Conservation (phyloP, 805 yeast species). For the Sugiyamaella valdiviana region DNA sequence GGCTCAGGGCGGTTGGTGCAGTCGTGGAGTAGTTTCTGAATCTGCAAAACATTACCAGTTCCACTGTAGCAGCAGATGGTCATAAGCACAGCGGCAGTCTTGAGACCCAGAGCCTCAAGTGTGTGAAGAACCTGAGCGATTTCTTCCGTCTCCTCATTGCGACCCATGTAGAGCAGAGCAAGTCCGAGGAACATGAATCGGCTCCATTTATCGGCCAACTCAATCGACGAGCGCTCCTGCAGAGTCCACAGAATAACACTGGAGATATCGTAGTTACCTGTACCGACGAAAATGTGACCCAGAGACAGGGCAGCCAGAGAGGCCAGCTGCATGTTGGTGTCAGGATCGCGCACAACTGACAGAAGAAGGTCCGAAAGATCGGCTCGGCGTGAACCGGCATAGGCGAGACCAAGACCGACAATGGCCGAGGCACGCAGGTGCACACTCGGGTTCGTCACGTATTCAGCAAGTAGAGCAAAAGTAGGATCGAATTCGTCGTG, state of each 20-base stretch:
- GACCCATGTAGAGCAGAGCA: conserved; percentile 87
- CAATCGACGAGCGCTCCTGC: conserved; percentile 73
- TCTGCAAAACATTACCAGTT: conserved; percentile 92
- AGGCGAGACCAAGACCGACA: conserved; percentile 87
- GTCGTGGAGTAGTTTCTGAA: conserved; percentile 85
- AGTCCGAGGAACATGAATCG: conserved; percentile 87
- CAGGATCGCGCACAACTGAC: conserved; percentile 77
- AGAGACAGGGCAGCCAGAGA: conserved; percentile 84
- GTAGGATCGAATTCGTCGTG: conserved; percentile 96
- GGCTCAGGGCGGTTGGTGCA: conserved; percentile 61
- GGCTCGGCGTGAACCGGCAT: conserved; percentile 87
- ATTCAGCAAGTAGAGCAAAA: conserved; percentile 72
- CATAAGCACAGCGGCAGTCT: conserved; percentile 81
- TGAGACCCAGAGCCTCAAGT: conserved; percentile 88
- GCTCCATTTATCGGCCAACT: conserved; percentile 79
- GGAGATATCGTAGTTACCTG: conserved; percentile 90
- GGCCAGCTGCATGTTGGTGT: conserved; percentile 68
- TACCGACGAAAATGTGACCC: conserved; percentile 92
- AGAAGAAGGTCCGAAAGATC: conserved; percentile 70
- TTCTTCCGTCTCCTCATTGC: conserved; percentile 84
- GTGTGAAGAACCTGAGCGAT: conserved; percentile 91
- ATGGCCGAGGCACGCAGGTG: conserved; percentile 74
- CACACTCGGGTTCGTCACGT: conserved; percentile 57
- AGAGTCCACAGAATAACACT: conserved; percentile 87
- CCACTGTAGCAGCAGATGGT: conserved; percentile 95